Percentiles rank a stretch among this genome's conserved stretches.
These are phyloP conservation scores for Salix viminalis DNA, from an alignment of 345 rosid species.

Conservation along the genomic window DNA sequence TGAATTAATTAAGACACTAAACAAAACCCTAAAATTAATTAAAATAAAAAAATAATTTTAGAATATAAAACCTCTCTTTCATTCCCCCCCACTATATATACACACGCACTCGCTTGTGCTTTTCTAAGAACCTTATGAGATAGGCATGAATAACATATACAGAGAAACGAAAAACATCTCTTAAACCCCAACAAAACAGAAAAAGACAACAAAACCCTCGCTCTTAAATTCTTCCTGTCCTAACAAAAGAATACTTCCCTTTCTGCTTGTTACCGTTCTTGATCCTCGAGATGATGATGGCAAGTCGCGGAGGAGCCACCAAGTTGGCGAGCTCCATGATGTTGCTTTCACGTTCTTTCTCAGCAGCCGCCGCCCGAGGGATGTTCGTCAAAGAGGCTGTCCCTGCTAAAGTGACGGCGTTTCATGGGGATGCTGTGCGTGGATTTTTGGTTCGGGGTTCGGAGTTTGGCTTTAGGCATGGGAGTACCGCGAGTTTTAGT, in stretches of 20 bases:
- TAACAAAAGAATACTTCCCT: not conserved
- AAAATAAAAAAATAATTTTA: no score
- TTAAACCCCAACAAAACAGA: not conserved
- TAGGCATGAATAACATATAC: no score
- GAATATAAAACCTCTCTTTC: no score
- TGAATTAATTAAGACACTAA: no score
- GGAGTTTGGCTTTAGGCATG: not conserved
- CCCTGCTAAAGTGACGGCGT: not conserved
- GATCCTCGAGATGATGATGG: not conserved
- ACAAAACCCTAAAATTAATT: no score
- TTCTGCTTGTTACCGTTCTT: no score
- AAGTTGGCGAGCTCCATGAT: not conserved
- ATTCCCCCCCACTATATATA: no score
- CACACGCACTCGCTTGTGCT: no score
- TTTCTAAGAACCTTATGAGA: no score
- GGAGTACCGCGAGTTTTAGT: not conserved
- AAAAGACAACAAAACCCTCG: not conserved
- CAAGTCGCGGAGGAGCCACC: not conserved
- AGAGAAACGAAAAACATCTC: no score
- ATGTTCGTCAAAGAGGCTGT: not conserved
- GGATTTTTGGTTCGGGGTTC: not conserved
- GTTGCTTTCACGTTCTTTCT: not conserved
- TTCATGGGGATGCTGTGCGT: not conserved
- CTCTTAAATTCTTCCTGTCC: not conserved
- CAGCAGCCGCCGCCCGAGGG: not conserved